Conservation (phyloP, 495 filamentous ascomycete species). For the Wilcoxina mikolae region DNA sequence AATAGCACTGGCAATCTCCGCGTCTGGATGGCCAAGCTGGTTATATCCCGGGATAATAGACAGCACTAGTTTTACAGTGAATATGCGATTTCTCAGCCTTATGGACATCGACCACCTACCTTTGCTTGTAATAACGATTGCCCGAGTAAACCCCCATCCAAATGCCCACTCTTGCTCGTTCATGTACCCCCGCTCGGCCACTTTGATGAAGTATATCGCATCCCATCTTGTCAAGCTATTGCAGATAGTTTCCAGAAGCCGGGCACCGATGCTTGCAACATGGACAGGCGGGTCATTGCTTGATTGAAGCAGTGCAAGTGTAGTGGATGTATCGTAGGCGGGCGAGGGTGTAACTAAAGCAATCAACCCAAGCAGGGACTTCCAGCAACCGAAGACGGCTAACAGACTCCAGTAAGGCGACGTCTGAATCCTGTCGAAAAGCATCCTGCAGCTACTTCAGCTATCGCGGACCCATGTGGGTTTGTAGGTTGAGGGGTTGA, state of each 20-base stretch:
- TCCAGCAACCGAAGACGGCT: constrained; percentile 47
- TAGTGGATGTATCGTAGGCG: constrained; percentile 81
- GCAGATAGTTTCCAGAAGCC: constrained; percentile 27
- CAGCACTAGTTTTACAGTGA: constrained; percentile 4
- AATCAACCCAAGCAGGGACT: constrained; percentile 51
- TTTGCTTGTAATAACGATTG: constrained; percentile 35
- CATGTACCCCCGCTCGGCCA: constrained; percentile 54
- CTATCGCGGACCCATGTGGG: no score
- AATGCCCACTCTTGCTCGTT: constrained; percentile 98
- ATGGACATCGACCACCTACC: constrained; percentile 31
- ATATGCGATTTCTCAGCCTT: neutral
- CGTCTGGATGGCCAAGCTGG: constrained; percentile 13
- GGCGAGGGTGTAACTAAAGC: constrained; percentile 49
- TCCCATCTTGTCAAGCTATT: constrained; percentile 74
- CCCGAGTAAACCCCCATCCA: constrained; percentile 48
- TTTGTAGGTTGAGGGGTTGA: no score
- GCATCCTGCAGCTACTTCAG: no score
- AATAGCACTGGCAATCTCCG: constrained; percentile 41
- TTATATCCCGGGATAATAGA: neutral
- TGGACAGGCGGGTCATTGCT: neutral
- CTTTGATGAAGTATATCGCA: constrained; percentile 66
- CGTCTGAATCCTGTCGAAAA: neutral
- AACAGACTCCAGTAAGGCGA: neutral
- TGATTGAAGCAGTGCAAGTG: constrained; percentile 36
- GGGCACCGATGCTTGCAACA: constrained; percentile 3